Conservation (phyloP, 2,329 filamentous ascomycete genomes). For the Aspergillus unguis region DNA sequence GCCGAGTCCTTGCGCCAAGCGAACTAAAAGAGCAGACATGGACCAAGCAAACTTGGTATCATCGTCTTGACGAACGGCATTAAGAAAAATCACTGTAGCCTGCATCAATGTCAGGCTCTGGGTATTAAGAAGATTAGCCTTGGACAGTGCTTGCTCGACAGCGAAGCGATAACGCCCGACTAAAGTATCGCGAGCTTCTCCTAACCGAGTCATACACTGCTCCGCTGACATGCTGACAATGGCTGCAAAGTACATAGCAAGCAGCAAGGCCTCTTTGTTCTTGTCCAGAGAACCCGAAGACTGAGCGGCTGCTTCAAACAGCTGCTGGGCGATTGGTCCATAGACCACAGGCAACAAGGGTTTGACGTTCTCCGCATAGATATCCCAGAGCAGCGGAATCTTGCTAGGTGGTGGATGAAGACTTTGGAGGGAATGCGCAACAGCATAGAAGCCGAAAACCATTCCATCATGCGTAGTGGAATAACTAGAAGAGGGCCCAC, state of each 20-base stretch:
- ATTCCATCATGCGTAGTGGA: constrained; percentile 55
- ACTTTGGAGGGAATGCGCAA: constrained; percentile 53
- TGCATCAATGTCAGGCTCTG: constrained; percentile 62
- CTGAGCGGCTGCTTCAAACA: constrained; percentile 50
- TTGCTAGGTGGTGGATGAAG: constrained; percentile 55
- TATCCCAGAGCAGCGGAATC: constrained; percentile 54
- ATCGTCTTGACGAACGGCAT: constrained; percentile 44
- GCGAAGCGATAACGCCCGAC: constrained; percentile 60
- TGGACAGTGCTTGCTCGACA: constrained; percentile 61
- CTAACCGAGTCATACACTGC: constrained; percentile 45
- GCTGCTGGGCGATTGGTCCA: constrained; percentile 51
- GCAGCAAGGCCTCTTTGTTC: constrained; percentile 56
- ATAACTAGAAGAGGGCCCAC: constrained; percentile 36
- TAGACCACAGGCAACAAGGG: constrained; percentile 61
- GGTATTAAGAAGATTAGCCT: constrained; percentile 61
- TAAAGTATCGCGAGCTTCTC: constrained; percentile 50
- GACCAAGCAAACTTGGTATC: constrained; percentile 44
- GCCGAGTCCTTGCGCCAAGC: constrained; percentile 46
- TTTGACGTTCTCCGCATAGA: constrained; percentile 60
- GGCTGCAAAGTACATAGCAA: constrained; percentile 60
- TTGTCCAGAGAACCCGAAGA: constrained; percentile 52
- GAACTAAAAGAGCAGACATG: constrained; percentile 41
- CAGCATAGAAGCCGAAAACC: constrained; percentile 59
- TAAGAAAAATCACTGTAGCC: constrained; percentile 60
- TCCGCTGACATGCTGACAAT: constrained; percentile 43